Conservation (phyloP, 2,329 filamentous ascomycete species). For the Xylaria sp. region DNA sequence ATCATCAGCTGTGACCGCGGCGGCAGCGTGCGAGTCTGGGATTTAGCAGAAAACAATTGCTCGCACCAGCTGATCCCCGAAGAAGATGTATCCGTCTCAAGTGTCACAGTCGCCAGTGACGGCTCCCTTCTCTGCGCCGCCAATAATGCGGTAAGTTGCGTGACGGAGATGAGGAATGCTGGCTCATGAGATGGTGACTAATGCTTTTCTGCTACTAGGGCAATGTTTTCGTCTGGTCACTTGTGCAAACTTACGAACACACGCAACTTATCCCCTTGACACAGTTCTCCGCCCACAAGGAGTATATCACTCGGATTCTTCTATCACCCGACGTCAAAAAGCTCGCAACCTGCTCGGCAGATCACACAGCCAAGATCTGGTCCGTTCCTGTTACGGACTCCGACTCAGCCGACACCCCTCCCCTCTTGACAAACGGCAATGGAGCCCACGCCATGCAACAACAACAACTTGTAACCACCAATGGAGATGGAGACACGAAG, state of each 20-base stretch:
- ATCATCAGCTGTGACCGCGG: slow-evolving; percentile 95
- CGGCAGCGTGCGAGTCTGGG: slow-evolving; percentile 95
- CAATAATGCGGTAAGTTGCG: slow-evolving; percentile 78
- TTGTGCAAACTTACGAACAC: slow-evolving; percentile 82
- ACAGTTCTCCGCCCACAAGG: slow-evolving; percentile 88
- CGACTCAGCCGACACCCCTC: slow-evolving; percentile 24
- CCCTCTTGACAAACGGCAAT: slow-evolving; percentile 30
- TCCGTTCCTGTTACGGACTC: slow-evolving; percentile 48
- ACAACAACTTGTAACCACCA: slow-evolving; percentile 9
- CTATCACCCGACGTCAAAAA: slow-evolving; percentile 94
- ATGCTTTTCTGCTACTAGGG: slow-evolving; percentile 64
- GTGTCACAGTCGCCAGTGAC: slow-evolving; percentile 95
- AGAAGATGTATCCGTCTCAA: slow-evolving; percentile 92
- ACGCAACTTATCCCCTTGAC: slow-evolving; percentile 88
- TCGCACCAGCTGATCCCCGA: slow-evolving; percentile 96
- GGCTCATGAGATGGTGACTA: background rate
- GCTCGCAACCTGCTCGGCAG: slow-evolving; percentile 90
- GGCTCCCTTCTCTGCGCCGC: slow-evolving; percentile 92
- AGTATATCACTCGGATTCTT: slow-evolving; percentile 91
- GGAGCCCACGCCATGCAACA: slow-evolving; percentile 25
- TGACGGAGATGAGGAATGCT: background rate
- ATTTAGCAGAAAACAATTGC: slow-evolving; percentile 95
- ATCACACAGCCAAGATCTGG: slow-evolving; percentile 97
- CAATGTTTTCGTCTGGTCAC: slow-evolving; percentile 96
- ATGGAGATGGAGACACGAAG: slow-evolving; percentile 54